A percentile compares a stretch with the other conserved stretches of the same genome.
Conservation (phyloP, 2,329 filamentous ascomycete genomes). For the Huntiella decipiens region DNA sequence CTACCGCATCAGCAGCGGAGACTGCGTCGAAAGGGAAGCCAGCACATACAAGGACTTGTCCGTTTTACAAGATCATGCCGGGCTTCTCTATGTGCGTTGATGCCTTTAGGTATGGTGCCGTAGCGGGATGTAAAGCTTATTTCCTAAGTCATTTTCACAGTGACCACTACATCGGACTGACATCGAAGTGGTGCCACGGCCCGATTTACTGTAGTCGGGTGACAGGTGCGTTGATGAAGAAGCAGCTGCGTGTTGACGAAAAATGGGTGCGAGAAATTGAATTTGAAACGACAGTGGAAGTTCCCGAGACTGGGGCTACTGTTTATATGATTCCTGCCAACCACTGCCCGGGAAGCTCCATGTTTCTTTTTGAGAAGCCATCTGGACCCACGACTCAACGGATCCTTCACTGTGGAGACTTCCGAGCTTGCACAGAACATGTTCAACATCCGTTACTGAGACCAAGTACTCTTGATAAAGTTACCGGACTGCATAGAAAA, state of each 20-base stretch:
- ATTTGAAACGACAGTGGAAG: slow-evolving; percentile 60
- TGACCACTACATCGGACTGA: slow-evolving; percentile 88
- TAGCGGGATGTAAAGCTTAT: slow-evolving; percentile 81
- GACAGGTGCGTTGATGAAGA: slow-evolving; percentile 73
- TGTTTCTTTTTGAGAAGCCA: slow-evolving; percentile 80
- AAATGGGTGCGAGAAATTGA: slow-evolving; percentile 73
- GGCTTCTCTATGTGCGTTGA: slow-evolving; percentile 87
- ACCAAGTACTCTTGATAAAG: slow-evolving; percentile 51
- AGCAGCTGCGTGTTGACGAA: slow-evolving; percentile 67
- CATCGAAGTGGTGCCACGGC: slow-evolving; percentile 73
- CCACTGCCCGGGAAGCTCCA: slow-evolving; percentile 84
- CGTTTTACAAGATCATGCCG: slow-evolving; percentile 96
- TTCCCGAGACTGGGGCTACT: slow-evolving; percentile 65
- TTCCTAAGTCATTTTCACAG: slow-evolving; percentile 97
- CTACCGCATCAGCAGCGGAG: slow-evolving; percentile 64
- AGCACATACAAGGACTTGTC: slow-evolving; percentile 76
- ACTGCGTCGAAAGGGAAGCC: slow-evolving; percentile 62
- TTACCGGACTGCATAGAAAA: slow-evolving; percentile 52
- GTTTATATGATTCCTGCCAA: slow-evolving; percentile 96
- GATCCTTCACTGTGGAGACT: slow-evolving; percentile 89
- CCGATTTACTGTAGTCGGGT: slow-evolving; percentile 93
- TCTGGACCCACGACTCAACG: slow-evolving; percentile 46
- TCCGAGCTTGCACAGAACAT: slow-evolving; percentile 74
- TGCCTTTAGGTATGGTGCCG: slow-evolving; percentile 85
- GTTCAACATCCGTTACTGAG: slow-evolving; percentile 63